Evolutionary conservation across 2,329 filamentous ascomycete species (phyloP).

Genomic region (Phaeomoniella chlamydospora): DNA sequence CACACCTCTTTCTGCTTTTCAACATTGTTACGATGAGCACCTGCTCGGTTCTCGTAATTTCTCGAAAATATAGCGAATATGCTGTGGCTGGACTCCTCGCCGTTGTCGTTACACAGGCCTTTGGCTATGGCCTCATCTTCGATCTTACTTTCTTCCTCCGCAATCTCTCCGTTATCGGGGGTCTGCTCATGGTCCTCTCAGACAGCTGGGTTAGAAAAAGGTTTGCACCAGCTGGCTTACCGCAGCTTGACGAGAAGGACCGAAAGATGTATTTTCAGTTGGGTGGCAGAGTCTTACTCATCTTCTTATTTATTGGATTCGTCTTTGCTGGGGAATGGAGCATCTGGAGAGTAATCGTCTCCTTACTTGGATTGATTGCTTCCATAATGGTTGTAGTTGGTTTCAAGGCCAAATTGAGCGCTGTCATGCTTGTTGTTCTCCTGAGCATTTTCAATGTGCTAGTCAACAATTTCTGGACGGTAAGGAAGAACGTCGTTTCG

Average conservation of each 20-base stretch:
- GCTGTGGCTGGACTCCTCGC: constrained; percentile 80
- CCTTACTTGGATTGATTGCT: constrained; percentile 70
- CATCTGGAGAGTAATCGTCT: constrained; percentile 74
- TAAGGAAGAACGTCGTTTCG: too few species aligned
- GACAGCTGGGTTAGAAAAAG: constrained; percentile 97
- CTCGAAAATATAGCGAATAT: constrained; percentile 83
- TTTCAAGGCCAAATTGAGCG: constrained; percentile 99
- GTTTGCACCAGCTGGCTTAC: constrained; percentile 89
- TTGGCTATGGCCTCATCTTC: constrained; percentile 96
- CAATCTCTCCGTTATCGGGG: constrained; percentile 94
- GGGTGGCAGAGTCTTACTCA: constrained; percentile 83
- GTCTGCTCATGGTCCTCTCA: constrained; percentile 92
- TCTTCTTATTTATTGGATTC: constrained; percentile 95
- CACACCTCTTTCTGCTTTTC: constrained; percentile 78
- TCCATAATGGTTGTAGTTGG: constrained; percentile 98
- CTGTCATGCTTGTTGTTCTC: constrained; percentile 85
- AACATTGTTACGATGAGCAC: constrained; percentile 80
- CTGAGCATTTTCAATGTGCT: constrained; percentile 92
- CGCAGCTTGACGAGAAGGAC: constrained; percentile 94
- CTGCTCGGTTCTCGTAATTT: constrained; percentile 77
- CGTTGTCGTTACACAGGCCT: constrained; percentile 83
- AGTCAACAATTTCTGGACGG: constrained; percentile 99
- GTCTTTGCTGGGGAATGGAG: constrained; percentile 92
- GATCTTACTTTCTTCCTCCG: constrained; percentile 99
- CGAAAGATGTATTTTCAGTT: constrained; percentile 99